These are phyloP conservation scores for Monosporozyma unispora DNA, from an alignment of 805 yeast species.

Conservation along the genomic window DNA sequence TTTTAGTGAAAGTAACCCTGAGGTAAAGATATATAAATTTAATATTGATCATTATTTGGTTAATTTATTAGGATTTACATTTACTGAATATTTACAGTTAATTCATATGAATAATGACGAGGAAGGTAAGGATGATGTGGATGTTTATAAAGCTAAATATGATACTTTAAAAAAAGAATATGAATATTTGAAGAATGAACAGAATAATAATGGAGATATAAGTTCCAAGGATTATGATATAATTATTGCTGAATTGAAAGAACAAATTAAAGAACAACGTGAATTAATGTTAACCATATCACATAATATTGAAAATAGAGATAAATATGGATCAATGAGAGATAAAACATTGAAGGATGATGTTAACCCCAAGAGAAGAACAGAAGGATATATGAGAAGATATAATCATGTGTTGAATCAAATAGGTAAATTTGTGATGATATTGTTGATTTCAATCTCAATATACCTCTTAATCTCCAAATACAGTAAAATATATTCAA, in stretches of 20 bases:
- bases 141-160: conserved; percentile 20
- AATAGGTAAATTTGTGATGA: not conserved
- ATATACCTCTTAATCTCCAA: not conserved
- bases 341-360: not conserved
- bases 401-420: not conserved
- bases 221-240: conserved; percentile 20
- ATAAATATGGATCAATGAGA: no score
- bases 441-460: not conserved
- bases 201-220: not conserved
- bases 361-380: no score
- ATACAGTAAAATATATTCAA: not conserved
- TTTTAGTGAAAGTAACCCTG: conserved; percentile 26
- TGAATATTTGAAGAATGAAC: conserved; percentile 20
- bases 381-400: not conserved
- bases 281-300: conserved; percentile 16
- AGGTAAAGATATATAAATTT: conserved; percentile 25
- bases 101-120: not conserved
- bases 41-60: conserved; percentile 23
- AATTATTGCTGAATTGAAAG: conserved; percentile 22
- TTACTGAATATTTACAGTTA: conserved; percentile 6
- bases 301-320: conserved; percentile 10
- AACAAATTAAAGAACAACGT: conserved; percentile 24
- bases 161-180: conserved; percentile 22
- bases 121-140: conserved; percentile 10
- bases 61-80: conserved; percentile 28